Percentiles rank a stretch among this genome's conserved stretches.
Conservation (phyloP, 1,284 basidiomycete species). For the Sutorius eximius region DNA sequence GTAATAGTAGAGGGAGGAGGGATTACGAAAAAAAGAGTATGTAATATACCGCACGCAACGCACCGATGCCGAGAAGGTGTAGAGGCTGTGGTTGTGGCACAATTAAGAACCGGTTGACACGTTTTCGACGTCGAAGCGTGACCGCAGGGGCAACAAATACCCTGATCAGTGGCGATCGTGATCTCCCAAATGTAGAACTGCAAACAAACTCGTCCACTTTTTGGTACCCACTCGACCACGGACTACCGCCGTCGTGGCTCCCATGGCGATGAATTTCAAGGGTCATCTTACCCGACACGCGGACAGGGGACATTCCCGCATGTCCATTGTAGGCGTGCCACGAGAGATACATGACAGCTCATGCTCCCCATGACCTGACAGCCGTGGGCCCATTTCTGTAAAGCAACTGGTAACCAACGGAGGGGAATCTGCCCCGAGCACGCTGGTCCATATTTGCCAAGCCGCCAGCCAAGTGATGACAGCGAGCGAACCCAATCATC, state of each 20-base stretch:
- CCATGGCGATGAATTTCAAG: constrained; percentile 30
- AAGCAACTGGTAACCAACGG: constrained; percentile 3
- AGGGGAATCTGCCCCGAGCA: not conserved
- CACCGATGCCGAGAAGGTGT: constrained; percentile 16
- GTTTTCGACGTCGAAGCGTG: constrained; percentile 32
- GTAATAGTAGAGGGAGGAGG: constrained; percentile 4
- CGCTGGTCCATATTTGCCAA: not conserved
- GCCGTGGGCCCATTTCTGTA: constrained; percentile 4
- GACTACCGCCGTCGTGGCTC: constrained; percentile 17
- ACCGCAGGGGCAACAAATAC: constrained; percentile 3
- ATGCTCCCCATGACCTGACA: constrained; percentile 13
- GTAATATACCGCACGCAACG: constrained; percentile 9
- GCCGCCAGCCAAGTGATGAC: not conserved
- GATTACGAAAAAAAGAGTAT: constrained; percentile 7
- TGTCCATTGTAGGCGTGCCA: constrained; percentile 3
- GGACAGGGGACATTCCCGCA: constrained; percentile 6
- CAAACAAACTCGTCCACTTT: constrained; percentile 11
- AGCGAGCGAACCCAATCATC: not conserved
- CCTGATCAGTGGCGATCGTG: constrained; percentile 31
- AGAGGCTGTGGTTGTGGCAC: constrained; percentile 15
- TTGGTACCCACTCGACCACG: constrained; percentile 6
- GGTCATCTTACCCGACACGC: constrained; percentile 10
- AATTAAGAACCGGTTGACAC: constrained; percentile 16
- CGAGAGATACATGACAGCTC: constrained; percentile 7
- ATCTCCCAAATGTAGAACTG: constrained; percentile 6